phyloP scores from a whole-genome alignment of 2,329 filamentous ascomycete species.

The Alternaria atra region DNA sequence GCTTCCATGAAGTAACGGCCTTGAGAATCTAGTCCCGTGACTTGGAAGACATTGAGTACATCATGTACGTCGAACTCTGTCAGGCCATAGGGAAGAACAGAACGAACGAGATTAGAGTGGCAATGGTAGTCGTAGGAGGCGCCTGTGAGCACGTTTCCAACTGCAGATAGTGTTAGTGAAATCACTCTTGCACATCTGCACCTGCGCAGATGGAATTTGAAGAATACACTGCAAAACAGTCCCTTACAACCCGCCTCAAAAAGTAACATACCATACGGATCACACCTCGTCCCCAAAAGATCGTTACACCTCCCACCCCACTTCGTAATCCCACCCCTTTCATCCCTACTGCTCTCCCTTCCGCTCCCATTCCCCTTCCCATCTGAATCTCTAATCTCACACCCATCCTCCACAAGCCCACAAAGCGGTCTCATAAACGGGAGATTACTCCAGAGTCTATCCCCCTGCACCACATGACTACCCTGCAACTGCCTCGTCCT shows the following conservation, averaged over 20 bases:
- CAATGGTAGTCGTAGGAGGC: constrained; percentile 82
- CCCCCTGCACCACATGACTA: constrained; percentile 74
- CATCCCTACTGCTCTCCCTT: constrained; percentile 55
- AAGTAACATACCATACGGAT: constrained; percentile 69
- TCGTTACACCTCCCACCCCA: constrained; percentile 77
- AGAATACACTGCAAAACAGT: neutral
- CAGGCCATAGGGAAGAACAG: constrained; percentile 73
- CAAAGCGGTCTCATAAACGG: constrained; percentile 79
- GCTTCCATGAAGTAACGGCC: constrained; percentile 64
- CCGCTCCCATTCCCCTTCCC: constrained; percentile 33
- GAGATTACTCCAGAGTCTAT: constrained; percentile 79
- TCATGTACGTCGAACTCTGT: constrained; percentile 81
- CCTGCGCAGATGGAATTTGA: neutral
- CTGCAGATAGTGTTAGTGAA: constrained; percentile 44
- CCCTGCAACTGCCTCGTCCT: constrained; percentile 81
- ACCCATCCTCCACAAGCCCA: constrained; percentile 72
- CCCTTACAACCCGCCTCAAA: neutral
- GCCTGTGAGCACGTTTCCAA: constrained; percentile 77
- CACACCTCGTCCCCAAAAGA: constrained; percentile 81
- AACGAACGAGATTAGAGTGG: constrained; percentile 80
- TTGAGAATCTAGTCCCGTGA: constrained; percentile 74
- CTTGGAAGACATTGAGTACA: constrained; percentile 86
- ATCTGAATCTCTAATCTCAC: constrained; percentile 54
- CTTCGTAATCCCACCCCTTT: constrained; percentile 58
- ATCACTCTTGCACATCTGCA: too few species aligned